Conservation (phyloP, 2,329 filamentous ascomycete genomes). For the Xylaria arbuscula region DNA sequence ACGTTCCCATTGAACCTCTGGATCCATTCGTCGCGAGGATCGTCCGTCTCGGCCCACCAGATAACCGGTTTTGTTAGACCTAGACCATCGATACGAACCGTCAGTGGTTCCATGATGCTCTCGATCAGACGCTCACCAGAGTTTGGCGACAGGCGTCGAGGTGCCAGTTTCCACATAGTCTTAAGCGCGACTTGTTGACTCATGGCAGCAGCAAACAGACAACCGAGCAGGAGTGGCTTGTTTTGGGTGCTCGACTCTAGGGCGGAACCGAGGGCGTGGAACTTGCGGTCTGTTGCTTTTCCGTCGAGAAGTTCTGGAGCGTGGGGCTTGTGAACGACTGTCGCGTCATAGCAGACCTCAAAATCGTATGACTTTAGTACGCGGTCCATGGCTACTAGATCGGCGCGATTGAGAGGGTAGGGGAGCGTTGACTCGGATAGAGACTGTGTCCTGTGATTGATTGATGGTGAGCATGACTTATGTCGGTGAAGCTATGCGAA, state of each 20-base stretch:
- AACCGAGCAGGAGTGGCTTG: slow-evolving; percentile 1
- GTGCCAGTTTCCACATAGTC: not conserved
- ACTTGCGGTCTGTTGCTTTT: slow-evolving; percentile 8
- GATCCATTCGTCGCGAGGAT: not conserved
- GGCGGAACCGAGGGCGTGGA: not conserved
- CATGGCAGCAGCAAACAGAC: not conserved
- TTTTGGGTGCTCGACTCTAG: not conserved
- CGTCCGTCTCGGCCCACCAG: slow-evolving; percentile 9
- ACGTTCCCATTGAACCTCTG: slow-evolving; percentile 5
- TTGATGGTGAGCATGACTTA: slow-evolving; percentile 3
- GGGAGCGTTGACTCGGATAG: not conserved
- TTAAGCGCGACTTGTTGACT: slow-evolving; percentile 12
- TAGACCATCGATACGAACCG: slow-evolving; percentile 9
- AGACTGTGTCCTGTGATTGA: slow-evolving; percentile 8
- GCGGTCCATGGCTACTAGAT: slow-evolving; percentile 13
- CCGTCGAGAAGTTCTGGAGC: not conserved
- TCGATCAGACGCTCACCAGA: slow-evolving; percentile 4
- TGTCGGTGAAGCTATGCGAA: slow-evolving; percentile 7
- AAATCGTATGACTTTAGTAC: slow-evolving; percentile 7
- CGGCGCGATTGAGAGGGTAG: not conserved
- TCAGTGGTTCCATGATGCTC: slow-evolving; percentile 9
- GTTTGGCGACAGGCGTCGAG: slow-evolving; percentile 8
- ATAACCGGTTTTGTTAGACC: not conserved
- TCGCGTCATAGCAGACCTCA: slow-evolving; percentile 5
- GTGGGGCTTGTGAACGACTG: slow-evolving; percentile 1